Base-by-base conservation (phyloP, 768 basidiomycete genomes). In the Roridomyces roridus region DNA sequence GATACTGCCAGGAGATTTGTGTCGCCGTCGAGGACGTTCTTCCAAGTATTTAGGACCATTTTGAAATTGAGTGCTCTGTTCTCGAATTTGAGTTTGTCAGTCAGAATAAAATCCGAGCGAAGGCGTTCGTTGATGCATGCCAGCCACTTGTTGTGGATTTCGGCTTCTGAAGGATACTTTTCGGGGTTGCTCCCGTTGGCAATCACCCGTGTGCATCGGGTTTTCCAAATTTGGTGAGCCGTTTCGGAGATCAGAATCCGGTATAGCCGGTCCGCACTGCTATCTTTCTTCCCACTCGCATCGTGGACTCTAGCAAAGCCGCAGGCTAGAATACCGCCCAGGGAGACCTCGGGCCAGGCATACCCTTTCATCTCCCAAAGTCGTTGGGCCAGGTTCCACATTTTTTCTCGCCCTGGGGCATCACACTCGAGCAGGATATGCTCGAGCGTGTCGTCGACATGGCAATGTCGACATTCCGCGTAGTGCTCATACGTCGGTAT, bases 191-290 rank as follows among this genome's bases (percentile, higher is more conserved):
- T 36, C 0, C 48, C 51, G 5, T 37, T 25, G 4, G 46, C 26
- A 12, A 67, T 67, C 15, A 55, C 49, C 12, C 59, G 18, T 11
- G 57, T 55, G 41, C 62, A 63, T 14, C 66, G 41, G 37, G 61
- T 15, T 35, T 43, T 49, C 66, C 66, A 67, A 2, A 65, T 65
- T 5, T 60, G 61, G 45, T 62, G 50, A 0, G 64, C 64, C 0
- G 63, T 51, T 47, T 67, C 64, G 37, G 65, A 58, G 6, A 67
- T 50, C 7, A 63, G 21, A 2, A 63, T 65, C 24, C 50, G 44
- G 31, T 45, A 55, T 5, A 65, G 50, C 17, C 64, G 28, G 15
- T n/a, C n/a, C n/a, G n/a, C n/a, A n/a, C n/a, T n/a, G n/a, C n/a
- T n/a, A n/a, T n/a, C n/a, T n/a, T n/a, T n/a, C n/a, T n/a, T n/a